phyloP scores from a whole-genome alignment of 1,139 yeast species.

The Zygosaccharomyces sapae region DNA sequence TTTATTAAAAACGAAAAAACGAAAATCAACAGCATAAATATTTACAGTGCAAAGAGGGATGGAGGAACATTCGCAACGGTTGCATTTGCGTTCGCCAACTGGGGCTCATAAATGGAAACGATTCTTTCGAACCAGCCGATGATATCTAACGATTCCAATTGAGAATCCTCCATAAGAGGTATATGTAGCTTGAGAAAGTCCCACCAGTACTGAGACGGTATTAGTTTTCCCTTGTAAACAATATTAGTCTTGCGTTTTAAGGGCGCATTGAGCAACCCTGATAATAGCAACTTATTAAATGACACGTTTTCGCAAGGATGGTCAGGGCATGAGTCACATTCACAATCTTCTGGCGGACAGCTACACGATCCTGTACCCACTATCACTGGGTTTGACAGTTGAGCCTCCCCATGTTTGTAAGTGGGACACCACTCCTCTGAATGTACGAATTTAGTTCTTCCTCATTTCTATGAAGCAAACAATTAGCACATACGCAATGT shows the following conservation, averaged over 20 bases:
- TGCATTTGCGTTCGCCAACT: constrained; percentile 11
- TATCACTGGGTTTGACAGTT: constrained; percentile 15
- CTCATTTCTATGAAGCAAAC: constrained; percentile 36
- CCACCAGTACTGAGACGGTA: constrained; percentile 37
- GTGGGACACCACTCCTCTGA: constrained; percentile 31
- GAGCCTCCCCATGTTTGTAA: constrained; percentile 29
- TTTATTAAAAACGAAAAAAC: background rate
- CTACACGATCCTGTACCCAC: constrained; percentile 20
- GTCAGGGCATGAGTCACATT: constrained; percentile 23
- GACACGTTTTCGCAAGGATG: constrained; percentile 32
- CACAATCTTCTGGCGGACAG: constrained; percentile 26
- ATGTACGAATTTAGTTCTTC: constrained; percentile 32
- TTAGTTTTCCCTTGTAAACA: constrained; percentile 27
- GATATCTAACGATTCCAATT: constrained; percentile 28
- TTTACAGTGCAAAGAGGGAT: constrained; percentile 11
- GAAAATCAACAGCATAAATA: background rate
- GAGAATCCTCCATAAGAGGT: constrained; percentile 23
- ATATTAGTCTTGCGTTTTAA: constrained; percentile 31
- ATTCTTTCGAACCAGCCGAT: constrained; percentile 31
- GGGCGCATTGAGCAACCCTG: constrained; percentile 27
- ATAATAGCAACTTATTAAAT: constrained; percentile 25
- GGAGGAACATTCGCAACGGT: constrained; percentile 5
- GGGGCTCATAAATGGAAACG: constrained; percentile 13
- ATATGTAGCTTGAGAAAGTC: constrained; percentile 27
- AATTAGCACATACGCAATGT: constrained; percentile 34